These are phyloP conservation scores for Ilyonectria destructans DNA, from an alignment of 2,329 filamentous ascomycete species.

Conservation along the genomic window DNA sequence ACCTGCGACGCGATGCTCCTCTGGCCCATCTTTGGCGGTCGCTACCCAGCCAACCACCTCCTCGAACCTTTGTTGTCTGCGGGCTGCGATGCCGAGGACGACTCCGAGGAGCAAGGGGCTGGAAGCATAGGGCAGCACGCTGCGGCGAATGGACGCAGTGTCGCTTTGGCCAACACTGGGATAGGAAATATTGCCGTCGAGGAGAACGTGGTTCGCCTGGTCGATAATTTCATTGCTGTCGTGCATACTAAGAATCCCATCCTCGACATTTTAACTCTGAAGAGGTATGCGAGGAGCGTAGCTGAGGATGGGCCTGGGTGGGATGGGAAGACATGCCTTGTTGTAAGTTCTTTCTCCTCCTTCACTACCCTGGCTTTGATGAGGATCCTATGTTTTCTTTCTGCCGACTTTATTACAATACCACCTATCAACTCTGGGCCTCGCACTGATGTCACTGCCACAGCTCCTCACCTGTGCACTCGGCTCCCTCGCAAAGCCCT, in stretches of 20 bases:
- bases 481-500: slow-evolving; percentile 41
- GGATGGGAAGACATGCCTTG: slow-evolving; percentile 44
- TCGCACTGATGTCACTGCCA: no score
- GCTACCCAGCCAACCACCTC: neutral
- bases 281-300: slow-evolving; percentile 40
- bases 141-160: no score
- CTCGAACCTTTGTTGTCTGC: neutral
- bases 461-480: slow-evolving; percentile 44
- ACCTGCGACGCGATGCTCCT: neutral
- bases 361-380: no score
- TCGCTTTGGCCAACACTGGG: neutral
- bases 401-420: neutral
- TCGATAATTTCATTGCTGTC: slow-evolving; percentile 45
- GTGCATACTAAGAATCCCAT: slow-evolving; percentile 50
- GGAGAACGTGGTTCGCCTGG: slow-evolving; percentile 42
- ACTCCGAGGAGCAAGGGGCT: no score
- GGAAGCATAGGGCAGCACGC: no score
- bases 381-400: no score
- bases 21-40: neutral
- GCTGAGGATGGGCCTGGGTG: slow-evolving; percentile 45
- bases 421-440: no score
- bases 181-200: slow-evolving; percentile 27
- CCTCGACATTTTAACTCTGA: slow-evolving; percentile 39
- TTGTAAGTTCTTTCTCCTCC: slow-evolving; percentile 16
- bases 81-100: no score